A percentile compares a stretch with the other conserved stretches of the same genome.
These are phyloP conservation scores for Agrocybe chaxingu DNA, from an alignment of 768 basidiomycete species.

Conservation along the genomic window DNA sequence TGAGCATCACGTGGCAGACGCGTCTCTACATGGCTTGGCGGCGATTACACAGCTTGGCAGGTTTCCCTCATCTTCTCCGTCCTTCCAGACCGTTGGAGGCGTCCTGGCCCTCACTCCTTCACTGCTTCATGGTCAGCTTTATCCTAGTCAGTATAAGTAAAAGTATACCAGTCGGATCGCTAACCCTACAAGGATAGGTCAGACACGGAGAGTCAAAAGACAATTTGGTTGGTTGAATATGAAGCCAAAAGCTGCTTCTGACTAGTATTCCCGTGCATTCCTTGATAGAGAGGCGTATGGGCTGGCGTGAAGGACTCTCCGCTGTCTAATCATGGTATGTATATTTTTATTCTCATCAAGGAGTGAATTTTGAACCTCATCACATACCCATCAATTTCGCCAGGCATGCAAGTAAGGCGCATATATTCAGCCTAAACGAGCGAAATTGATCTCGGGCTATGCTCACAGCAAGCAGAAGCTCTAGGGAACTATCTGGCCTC, in stretches of 20 bases:
- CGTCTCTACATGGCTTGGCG: slow-evolving; percentile 1
- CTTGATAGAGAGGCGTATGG: slow-evolving; percentile 43
- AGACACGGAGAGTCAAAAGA: slow-evolving; percentile 79
- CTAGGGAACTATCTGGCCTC: slow-evolving; percentile 50
- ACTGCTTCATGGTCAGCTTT: slow-evolving; percentile 29
- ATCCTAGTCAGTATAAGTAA: slow-evolving; percentile 33
- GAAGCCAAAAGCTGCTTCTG: not conserved
- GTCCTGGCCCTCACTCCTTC: not conserved
- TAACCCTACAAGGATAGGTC: slow-evolving; percentile 36
- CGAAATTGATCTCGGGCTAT: too few relatives aligned
- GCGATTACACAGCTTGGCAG: not conserved
- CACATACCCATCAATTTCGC: not conserved
- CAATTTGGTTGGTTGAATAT: slow-evolving; percentile 52
- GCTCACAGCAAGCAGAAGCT: slow-evolving; percentile 57
- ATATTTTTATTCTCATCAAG: not conserved
- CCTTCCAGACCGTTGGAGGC: slow-evolving; percentile 1
- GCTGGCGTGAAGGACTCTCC: slow-evolving; percentile 76
- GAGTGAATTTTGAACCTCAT: not conserved
- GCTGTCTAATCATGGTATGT: slow-evolving; percentile 70
- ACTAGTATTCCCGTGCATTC: too few relatives aligned
- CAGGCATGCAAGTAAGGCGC: slow-evolving; percentile 53
- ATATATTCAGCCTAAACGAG: slow-evolving; percentile 9
- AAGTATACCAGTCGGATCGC: not conserved
- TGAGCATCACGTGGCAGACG: slow-evolving; percentile 2
- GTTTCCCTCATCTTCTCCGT: slow-evolving; percentile 2